Percentiles rank a stretch among this genome's conserved stretches.
These are phyloP conservation scores for Linum tenue DNA, from an alignment of 345 rosid species.

Conservation along the genomic window DNA sequence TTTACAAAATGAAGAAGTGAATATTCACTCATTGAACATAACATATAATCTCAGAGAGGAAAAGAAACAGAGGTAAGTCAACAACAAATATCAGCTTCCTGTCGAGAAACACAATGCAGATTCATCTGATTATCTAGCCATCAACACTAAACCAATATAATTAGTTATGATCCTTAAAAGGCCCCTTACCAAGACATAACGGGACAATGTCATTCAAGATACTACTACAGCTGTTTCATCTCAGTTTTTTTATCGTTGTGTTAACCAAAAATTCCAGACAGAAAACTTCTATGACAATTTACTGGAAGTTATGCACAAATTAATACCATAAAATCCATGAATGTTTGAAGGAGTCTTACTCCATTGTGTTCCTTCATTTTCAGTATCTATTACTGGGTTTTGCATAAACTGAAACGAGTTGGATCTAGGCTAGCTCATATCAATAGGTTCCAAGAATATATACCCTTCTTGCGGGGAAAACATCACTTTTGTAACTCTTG, in stretches of 20 bases:
- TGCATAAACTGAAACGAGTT: background rate
- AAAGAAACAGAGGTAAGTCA: no score
- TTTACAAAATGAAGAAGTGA: no score
- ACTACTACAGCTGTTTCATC: background rate
- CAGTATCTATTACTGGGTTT: background rate
- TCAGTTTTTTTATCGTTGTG: background rate
- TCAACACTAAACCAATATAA: no score
- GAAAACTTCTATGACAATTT: background rate
- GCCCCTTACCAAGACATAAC: no score
- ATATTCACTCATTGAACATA: no score
- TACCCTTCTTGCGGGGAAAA: conserved; percentile 28
- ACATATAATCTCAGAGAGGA: no score
- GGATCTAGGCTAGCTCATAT: background rate
- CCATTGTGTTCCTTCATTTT: background rate
- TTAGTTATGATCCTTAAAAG: no score
- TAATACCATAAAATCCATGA: background rate
- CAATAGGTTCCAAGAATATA: conserved; percentile 1
- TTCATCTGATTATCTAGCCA: no score
- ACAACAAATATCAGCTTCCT: no score
- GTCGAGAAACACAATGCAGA: no score
- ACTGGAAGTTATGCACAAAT: background rate
- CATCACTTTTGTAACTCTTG: conserved; percentile 51
- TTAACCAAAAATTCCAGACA: background rate
- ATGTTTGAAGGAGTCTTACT: background rate
- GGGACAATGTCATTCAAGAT: no score